Evolutionary conservation across 768 basidiomycete species (phyloP), one percentile per base, ranked within the genome.

Genomic region (Rhodotorula diobovata): DNA sequence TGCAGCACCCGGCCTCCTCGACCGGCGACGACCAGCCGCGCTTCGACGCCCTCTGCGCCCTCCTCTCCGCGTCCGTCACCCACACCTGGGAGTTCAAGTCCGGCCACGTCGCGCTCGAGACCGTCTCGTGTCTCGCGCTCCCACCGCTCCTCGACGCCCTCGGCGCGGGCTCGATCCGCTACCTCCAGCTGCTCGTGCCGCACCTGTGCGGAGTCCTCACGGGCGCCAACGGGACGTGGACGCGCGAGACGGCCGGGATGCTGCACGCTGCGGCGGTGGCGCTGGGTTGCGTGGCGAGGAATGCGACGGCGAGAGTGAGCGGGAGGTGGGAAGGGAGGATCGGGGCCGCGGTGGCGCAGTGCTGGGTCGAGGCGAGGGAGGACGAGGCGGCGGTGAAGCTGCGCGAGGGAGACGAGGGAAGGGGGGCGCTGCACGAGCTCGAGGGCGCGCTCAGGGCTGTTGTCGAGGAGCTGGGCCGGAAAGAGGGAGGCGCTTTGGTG

Each of bases 21-120:
- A 1, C 21, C 34, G 11, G 34, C 11, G 35, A 53, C 58, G 67
- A 66, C 7, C n/a, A 53, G 43, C 9, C 54, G 0, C 60, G 64
- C 23, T 69, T 73, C 63, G 35, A 43, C 41, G 67, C 72, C 28
- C 41, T 73, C 8, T 73, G 56, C 65, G 5, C 48, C 28, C 61
- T 66, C 51, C 57, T 73, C 53, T 1, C 46, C 9, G 8, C 56
- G 25, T 61, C 64, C 21, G 48, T 65, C 39, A 25, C 69, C n/a
- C 46, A 63, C 35, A 30, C 57, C 20, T 73, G 72, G 72, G 58
- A 73, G 51, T 73, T 63, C 68, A 73, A 69, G 54, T 16, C 35
- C 4, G 34, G 32, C 1, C 11, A 66, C 28, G 56, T 53, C 61
- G 41, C 43, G 4, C 14, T 73, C 37, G 72, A 73, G 53, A 46